Conservation (phyloP, 2,329 filamentous ascomycete species). For the Exophiala sideris region DNA sequence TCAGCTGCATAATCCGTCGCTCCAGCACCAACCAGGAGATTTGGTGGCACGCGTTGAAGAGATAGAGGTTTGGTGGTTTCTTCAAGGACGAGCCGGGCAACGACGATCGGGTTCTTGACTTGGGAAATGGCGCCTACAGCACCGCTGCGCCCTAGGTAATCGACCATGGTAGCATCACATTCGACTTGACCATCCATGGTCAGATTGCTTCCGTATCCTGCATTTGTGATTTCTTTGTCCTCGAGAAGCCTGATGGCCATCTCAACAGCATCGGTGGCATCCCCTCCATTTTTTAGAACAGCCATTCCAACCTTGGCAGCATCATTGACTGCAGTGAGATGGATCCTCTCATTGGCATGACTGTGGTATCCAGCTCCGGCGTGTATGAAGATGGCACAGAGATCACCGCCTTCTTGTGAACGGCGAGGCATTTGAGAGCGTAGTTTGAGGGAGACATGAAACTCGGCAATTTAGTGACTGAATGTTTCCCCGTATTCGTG, state of each 20-base stretch:
- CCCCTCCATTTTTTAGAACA: conserved; percentile 72
- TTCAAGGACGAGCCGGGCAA: conserved; percentile 80
- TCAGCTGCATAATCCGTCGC: conserved; percentile 82
- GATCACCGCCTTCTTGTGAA: conserved; percentile 40
- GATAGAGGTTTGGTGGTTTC: conserved; percentile 72
- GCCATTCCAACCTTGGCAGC: conserved; percentile 82
- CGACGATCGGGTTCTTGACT: conserved; percentile 85
- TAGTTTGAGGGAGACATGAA: conserved; percentile 9
- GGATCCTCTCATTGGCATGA: conserved; percentile 74
- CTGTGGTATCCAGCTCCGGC: conserved; percentile 95
- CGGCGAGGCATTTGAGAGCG: conserved; percentile 33
- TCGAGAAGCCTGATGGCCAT: conserved; percentile 83
- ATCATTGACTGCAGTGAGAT: conserved; percentile 81
- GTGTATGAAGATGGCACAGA: conserved; percentile 86
- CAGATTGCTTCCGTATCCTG: conserved; percentile 92
- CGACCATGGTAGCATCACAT: conserved; percentile 89
- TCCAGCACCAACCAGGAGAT: conserved; percentile 81
- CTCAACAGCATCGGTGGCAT: conserved; percentile 84
- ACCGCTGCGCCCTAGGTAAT: conserved; percentile 85
- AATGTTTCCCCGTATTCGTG: not conserved
- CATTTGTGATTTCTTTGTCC: conserved; percentile 93
- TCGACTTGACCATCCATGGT: conserved; percentile 88
- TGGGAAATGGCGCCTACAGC: conserved; percentile 87
- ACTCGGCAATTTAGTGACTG: not conserved
- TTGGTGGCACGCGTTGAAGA: conserved; percentile 84